Evolutionary conservation across 495 filamentous ascomycete genomes (phyloP), one percentile per base, ranked within the genome.

Genomic region (Penicillium paradoxum): DNA sequence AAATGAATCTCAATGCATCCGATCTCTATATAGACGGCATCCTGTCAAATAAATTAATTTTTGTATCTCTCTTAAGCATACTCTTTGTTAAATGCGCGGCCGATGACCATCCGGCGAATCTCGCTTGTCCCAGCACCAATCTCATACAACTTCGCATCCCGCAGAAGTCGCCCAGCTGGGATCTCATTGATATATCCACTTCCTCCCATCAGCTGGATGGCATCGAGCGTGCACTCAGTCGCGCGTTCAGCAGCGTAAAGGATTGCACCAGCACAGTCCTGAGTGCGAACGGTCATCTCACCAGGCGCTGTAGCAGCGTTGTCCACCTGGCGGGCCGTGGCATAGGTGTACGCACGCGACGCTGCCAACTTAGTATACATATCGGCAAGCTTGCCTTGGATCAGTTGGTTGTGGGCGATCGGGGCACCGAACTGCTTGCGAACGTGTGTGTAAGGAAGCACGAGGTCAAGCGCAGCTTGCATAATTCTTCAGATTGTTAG

Each of bases 101-200:
- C 93, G 64, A 98, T 95, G 6, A 98, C 91, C 78, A 97, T 92
- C 55, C 91, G 80, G 56, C 93, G 73, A 22, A 98, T 84, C 76
- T 98, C 93, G 54, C 89, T 95, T 8, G 93, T 97, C 11, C 93
- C 93, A 13, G 93, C 93, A 1, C 93, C 93, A 71, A 98, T 97
- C 75, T 97, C 95, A 73, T 98, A 98, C 62, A 98, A 65, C 61
- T 89, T 90, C 13, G 86, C 85, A 74, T 98, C 93, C 45, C 93
- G 73, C 51, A 97, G 70, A 49, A 98, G 71, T 40, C 93, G 75
- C 18, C 90, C 91, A 7, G 88, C 92, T 0, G 90, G 84, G 67
- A 97, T 87, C 75, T 98, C 93, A 70, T 97, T 96, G 57, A 93
- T 79, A 68, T 97, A 98, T 4, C 93, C 93, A 79, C 90, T 98